phyloP scores from a whole-genome alignment of 495 filamentous ascomycete genomes.

The Trichoderma parareesei region DNA sequence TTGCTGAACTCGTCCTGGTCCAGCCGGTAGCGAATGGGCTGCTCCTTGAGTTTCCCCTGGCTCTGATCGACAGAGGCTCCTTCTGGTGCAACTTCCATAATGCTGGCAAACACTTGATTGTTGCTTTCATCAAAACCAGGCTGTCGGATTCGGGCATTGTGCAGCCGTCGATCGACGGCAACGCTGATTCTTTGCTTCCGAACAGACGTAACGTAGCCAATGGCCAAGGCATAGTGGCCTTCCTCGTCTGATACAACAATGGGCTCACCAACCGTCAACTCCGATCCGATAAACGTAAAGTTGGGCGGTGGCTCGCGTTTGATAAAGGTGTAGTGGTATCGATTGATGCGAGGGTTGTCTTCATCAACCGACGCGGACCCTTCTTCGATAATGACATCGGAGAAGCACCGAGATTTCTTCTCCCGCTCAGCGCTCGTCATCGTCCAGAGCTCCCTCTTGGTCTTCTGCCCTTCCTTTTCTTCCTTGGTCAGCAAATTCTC shows the following conservation, averaged over 20 bases:
- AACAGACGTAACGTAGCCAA: conserved; percentile 78
- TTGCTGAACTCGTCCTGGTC: conserved; percentile 99
- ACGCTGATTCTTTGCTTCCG: conserved; percentile 68
- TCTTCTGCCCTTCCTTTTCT: conserved; percentile 75
- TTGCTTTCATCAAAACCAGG: conserved; percentile 61
- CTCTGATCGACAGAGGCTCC: conserved; percentile 38
- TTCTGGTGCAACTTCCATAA: conserved; percentile 74
- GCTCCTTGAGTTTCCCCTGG: conserved; percentile 37
- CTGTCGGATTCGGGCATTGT: conserved; percentile 70
- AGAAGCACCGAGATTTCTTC: conserved; percentile 63
- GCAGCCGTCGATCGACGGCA: conserved; percentile 78
- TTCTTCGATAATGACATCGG: conserved; percentile 64
- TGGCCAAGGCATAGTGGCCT: conserved; percentile 87
- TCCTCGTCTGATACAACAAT: conserved; percentile 94
- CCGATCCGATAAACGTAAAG: conserved; percentile 84
- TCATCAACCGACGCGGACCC: conserved; percentile 60
- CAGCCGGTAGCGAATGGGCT: conserved; percentile 67
- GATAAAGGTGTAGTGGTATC: conserved; percentile 73
- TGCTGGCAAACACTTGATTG: conserved; percentile 83
- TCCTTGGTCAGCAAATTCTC: conserved; percentile 88
- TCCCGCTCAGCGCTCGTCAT: conserved; percentile 86
- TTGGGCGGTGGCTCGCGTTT: conserved; percentile 49
- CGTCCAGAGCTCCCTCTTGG: conserved; percentile 88
- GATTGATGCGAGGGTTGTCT: conserved; percentile 73
- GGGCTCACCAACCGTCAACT: conserved; percentile 82